Evolutionary conservation across 768 basidiomycete species (phyloP).

Genomic region (Lactarius tabidus): DNA sequence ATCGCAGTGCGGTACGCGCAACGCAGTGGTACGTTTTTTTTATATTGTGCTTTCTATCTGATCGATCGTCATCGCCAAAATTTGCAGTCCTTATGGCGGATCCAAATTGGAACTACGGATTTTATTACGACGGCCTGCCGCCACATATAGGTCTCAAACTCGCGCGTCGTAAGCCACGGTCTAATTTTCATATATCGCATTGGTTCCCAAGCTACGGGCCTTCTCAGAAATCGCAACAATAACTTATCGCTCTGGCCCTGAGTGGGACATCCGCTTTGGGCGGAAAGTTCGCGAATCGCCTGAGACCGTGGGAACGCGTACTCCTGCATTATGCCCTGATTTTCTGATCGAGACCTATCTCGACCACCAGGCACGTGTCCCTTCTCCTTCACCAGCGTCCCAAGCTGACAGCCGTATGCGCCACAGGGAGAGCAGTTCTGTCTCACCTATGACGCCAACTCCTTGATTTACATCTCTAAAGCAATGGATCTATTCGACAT

Average conservation of each 20-base stretch:
- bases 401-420: neutral
- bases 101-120: constrained; percentile 98
- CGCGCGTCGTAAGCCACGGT: constrained; percentile 70
- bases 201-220: neutral
- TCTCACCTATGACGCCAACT: constrained; percentile 98
- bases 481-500: constrained; percentile 99
- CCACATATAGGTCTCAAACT: constrained; percentile 99
- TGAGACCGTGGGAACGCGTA: constrained; percentile 26
- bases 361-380: constrained; percentile 65
- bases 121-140: constrained; percentile 93
- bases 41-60: constrained; percentile 6
- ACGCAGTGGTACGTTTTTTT: constrained; percentile 69
- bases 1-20: constrained; percentile 97
- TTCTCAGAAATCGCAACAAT: constrained; percentile 93
- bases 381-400: neutral
- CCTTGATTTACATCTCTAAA: constrained; percentile 96
- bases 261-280: constrained; percentile 98
- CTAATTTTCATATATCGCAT: constrained; percentile 1
- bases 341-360: constrained; percentile 99
- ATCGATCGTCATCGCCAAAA: constrained; percentile 3
- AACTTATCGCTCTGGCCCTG: constrained; percentile 97
- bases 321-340: constrained; percentile 89
- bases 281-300: constrained; percentile 55
- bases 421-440: constrained; percentile 91
- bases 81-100: constrained; percentile 95